These are phyloP conservation scores for Penicillium argentinense DNA, from an alignment of 495 filamentous ascomycete species.

Conservation along the genomic window DNA sequence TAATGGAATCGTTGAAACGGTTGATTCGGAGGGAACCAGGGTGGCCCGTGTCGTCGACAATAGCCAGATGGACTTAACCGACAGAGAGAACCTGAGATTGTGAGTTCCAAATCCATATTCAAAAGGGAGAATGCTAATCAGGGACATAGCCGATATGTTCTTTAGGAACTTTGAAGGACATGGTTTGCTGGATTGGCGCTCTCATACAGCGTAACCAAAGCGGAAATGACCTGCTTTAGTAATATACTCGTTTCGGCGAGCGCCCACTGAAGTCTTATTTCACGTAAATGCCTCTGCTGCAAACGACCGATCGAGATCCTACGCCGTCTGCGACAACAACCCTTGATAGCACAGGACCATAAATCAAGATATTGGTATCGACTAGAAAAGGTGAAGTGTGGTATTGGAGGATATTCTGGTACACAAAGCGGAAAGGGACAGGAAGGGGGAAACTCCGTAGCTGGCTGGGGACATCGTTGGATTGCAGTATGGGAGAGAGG, in stretches of 20 bases:
- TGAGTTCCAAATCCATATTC: slow-evolving; percentile 21
- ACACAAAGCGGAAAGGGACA: not conserved
- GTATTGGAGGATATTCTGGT: slow-evolving; percentile 14
- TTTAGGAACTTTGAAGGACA: not conserved
- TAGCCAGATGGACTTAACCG: slow-evolving; percentile 42
- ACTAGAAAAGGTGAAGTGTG: slow-evolving; percentile 16
- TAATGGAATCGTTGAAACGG: slow-evolving; percentile 32
- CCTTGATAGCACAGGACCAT: too few relatives aligned
- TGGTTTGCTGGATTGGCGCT: too few relatives aligned
- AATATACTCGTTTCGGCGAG: too few relatives aligned
- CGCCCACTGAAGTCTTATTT: too few relatives aligned
- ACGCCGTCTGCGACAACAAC: too few relatives aligned
- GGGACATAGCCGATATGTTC: slow-evolving; percentile 9
- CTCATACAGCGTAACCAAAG: too few relatives aligned
- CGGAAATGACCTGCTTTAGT: too few relatives aligned
- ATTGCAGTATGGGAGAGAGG: not conserved
- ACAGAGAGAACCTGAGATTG: slow-evolving; percentile 42
- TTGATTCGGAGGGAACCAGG: slow-evolving; percentile 29
- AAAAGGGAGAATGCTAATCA: not conserved
- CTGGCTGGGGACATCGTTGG: slow-evolving; percentile 13
- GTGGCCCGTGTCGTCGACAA: slow-evolving; percentile 33
- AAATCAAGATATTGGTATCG: too few relatives aligned
- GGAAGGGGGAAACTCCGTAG: slow-evolving; percentile 1
- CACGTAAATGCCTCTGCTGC: too few relatives aligned
- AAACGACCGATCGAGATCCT: too few relatives aligned